Evolutionary conservation across 164 flowering plant species (phyloP), one percentile per base, ranked within the genome.

Genomic region (Tetrastigma voinierianum): DNA sequence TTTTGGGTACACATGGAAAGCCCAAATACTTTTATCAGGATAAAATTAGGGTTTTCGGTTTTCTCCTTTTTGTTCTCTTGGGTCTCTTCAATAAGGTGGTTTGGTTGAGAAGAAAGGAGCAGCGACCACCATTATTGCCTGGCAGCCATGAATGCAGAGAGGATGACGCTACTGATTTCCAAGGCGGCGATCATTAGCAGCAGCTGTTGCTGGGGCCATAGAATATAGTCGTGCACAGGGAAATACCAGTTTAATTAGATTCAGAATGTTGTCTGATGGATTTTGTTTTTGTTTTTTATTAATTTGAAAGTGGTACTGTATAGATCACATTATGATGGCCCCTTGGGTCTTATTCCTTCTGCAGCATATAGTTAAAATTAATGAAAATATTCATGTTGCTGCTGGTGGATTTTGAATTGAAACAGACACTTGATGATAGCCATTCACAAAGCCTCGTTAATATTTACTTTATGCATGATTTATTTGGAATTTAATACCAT

Each of bases 271-370:
- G 40, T 32, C 52, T 49, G 47, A 56, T 56, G 15, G 9, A 32
- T 51, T 64, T 25, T 2, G 19, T 51, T 67, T 45, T 10, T 8
- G 16, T 59, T 51, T 7, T n/a, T 21, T 21, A n/a, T 43, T 52
- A 25, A 12, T 43, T 73, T 24, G 13, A 46, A 64, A 57, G 51
- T 57, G 66, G 25, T 67, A 65, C 10, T 79, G 79, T 76, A 76
- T 68, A 76, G 80, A 59, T 69, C 55, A 57, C 60, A 57, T 71
- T 52, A 25, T 23, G 45, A 46, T 23, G 45, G 18, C 7, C 46
- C 70, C 61, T 44, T 57, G 57, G 62, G 46, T 59, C 51, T 46
- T 57, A n/a, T n/a, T n/a, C 18, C 2, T 16, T 25, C 16, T 51
- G 44, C 56, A 24, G 45, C 52, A 16, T 40, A 44, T 65, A 44